A percentile compares a stretch with the other conserved stretches of the same genome.
These are phyloP conservation scores for Plantago lanceolata DNA, from an alignment of 305 asterid genomes.

Conservation along the genomic window DNA sequence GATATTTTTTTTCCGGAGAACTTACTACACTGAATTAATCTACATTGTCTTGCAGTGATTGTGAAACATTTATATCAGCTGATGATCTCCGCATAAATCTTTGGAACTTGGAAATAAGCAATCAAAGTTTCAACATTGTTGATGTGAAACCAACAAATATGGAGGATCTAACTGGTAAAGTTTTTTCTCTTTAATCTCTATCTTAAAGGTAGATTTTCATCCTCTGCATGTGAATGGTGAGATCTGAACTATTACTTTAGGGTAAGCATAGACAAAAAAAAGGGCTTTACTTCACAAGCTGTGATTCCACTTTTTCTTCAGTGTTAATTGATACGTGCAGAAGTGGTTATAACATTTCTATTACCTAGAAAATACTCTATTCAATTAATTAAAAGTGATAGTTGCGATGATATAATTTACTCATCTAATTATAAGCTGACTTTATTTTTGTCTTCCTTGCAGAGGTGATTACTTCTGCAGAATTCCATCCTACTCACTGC, in stretches of 20 bases:
- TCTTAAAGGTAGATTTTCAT: not conserved
- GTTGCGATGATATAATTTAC: not conserved
- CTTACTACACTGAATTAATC: not conserved
- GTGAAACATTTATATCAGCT: constrained; percentile 97
- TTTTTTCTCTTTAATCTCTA: constrained; percentile 7
- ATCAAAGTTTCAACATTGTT: constrained; percentile 95
- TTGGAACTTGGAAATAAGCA: constrained; percentile 98
- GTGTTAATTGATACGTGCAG: not conserved
- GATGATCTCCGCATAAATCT: constrained; percentile 96
- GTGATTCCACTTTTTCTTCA: not conserved
- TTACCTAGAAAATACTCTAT: not conserved
- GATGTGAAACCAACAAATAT: constrained; percentile 95
- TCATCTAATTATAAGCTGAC: not conserved
- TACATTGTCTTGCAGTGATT: constrained; percentile 58
- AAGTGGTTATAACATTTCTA: not conserved
- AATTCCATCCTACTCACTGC: constrained; percentile 96
- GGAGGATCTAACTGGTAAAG: constrained; percentile 95
- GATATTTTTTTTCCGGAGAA: not conserved
- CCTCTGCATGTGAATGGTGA: not conserved
- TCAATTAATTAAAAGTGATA: not conserved
- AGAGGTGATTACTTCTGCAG: constrained; percentile 99
- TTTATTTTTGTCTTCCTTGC: constrained; percentile 34
- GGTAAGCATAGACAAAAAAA: not conserved
- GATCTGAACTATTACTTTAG: not conserved
- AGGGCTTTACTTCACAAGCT: not conserved